A percentile compares a stretch with the other conserved stretches of the same genome.
These are phyloP conservation scores for Trifolium fragiferum DNA, from an alignment of 306 rosid species.

Conservation along the genomic window DNA sequence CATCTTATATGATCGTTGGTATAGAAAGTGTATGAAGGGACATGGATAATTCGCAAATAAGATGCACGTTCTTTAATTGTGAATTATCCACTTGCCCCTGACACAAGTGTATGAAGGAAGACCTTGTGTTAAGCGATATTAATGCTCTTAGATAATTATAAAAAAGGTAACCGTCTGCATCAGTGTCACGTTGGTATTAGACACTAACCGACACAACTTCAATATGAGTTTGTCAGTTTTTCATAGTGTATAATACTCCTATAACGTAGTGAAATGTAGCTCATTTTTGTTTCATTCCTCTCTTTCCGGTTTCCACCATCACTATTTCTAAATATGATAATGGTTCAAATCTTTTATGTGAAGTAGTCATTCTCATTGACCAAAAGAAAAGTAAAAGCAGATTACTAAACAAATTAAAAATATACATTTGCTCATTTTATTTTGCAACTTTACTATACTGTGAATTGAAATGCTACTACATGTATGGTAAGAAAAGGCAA, in stretches of 20 bases:
- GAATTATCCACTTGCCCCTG: too few relatives aligned
- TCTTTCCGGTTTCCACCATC: not conserved
- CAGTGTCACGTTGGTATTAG: too few relatives aligned
- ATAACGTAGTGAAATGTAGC: not conserved
- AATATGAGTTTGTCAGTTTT: not conserved
- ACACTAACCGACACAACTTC: not conserved
- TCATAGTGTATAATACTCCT: not conserved
- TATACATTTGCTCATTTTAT: conserved; percentile 23
- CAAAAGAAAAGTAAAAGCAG: not conserved
- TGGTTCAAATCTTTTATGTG: not conserved
- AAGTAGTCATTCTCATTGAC: too few relatives aligned
- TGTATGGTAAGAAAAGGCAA: conserved; percentile 1
- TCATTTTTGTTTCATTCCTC: not conserved
- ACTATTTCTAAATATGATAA: not conserved
- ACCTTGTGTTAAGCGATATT: too few relatives aligned
- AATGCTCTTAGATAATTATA: too few relatives aligned
- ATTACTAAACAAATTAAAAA: conserved; percentile 11
- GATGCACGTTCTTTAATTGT: too few relatives aligned
- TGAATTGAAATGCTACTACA: conserved; percentile 25
- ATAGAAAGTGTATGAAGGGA: too few relatives aligned
- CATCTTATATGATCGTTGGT: too few relatives aligned
- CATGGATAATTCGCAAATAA: too few relatives aligned
- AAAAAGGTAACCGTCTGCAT: too few relatives aligned
- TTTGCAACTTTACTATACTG: conserved; percentile 13
- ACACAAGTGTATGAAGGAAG: too few relatives aligned